Base-by-base conservation (phyloP, 768 basidiomycete genomes). In the Russula dissimulans region DNA sequence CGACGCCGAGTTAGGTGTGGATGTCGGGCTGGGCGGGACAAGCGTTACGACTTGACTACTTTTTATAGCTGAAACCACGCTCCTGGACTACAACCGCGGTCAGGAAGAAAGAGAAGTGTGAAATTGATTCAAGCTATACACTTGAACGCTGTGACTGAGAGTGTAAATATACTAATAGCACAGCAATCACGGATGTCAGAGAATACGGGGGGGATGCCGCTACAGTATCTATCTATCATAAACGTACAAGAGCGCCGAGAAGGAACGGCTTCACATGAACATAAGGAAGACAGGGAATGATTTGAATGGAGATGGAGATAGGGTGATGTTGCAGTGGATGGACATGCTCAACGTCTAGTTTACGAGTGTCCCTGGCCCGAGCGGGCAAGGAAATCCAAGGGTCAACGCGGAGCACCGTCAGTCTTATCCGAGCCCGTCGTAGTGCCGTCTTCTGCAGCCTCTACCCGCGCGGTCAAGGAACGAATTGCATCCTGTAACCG, bases 401-500 rank as follows among this genome's bases (percentile, higher is more conserved):
- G 39, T 67, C 55, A 65, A 54, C 59, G 62, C 26, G 65, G 42
- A 34, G 38, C 8, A 45, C 56, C 59, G 26, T 65, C 61, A 32
- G 63, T 61, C 50, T 69, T 67, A 7, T 53, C 60, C 55, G 22
- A 31, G 17, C 42, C 39, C 46, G 60, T 22, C 39, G 17, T 48
- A 22, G 12, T 53, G 7, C 64, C 26, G 57, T 66, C 62, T 59
- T 66, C 66, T 26, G 61, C 60, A 54, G 64, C 61, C 38, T 71
- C 68, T 31, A 36, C 58, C 12, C 63, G 53, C 14, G 61, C 43
- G 10, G 64, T 61, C 32, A 66, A 29, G n/a, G 56, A 36, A n/a
- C 64, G 61, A 39, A 74, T 69, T 36, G 72, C 67, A 54, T 68
- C 73, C 57, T 72, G 70, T 11, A 73, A 62, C 10, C 70, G 69